These are phyloP conservation scores for Carex kokanica DNA, from an alignment of 176 grass and related monocot genomes.

Conservation along the genomic window DNA sequence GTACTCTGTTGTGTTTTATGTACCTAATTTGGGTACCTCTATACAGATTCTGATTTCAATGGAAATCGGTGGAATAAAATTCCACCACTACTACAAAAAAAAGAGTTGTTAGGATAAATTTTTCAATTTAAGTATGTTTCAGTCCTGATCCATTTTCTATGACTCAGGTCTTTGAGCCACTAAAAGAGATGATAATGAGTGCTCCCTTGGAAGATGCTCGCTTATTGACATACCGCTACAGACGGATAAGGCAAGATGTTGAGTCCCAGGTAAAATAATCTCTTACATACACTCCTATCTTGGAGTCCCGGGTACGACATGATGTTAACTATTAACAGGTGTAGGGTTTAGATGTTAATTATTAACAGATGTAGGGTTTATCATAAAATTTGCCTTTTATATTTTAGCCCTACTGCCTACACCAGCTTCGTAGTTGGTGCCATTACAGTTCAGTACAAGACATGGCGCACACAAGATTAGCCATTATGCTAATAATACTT, in stretches of 20 bases:
- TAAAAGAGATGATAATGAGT: constrained; percentile 89
- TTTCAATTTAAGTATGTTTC: background rate
- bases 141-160: constrained; percentile 2
- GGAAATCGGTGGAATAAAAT: no score
- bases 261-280: constrained; percentile 69
- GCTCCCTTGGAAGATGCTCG: constrained; percentile 97
- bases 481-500: background rate
- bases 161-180: constrained; percentile 75
- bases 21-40: no score
- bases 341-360: background rate
- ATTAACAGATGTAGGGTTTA: background rate
- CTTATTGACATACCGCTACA: constrained; percentile 84
- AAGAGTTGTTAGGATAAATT: background rate
- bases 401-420: background rate
- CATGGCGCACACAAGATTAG: background rate
- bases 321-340: background rate
- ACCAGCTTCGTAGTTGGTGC: background rate
- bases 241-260: constrained; percentile 96
- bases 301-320: constrained; percentile 63
- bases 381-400: background rate
- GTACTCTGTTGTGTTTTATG: no score
- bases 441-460: background rate
- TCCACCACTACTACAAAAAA: no score
- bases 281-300: background rate
- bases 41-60: no score